A percentile compares a stretch with the other conserved stretches of the same genome.
Evolutionary conservation across 352 stramenopile genomes (phyloP).

Genomic region (Saprolegnia parasitica): DNA sequence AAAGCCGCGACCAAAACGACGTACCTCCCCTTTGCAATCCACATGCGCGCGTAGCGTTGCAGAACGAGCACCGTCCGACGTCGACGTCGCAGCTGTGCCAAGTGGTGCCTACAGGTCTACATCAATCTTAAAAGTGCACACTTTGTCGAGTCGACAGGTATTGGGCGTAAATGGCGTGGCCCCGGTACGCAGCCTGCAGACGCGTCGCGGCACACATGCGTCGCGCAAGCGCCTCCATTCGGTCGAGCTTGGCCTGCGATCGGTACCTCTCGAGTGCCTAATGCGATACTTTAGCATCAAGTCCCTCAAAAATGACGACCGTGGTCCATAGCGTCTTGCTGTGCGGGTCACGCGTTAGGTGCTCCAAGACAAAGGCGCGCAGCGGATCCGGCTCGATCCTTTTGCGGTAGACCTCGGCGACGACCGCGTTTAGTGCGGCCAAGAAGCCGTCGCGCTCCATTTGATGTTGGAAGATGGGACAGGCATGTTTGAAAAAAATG

Average conservation of each 20-base stretch:
- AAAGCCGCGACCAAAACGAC: background rate
- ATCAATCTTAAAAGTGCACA: background rate
- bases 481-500: constrained; percentile 15
- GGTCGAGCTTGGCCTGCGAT: constrained; percentile 8
- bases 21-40: background rate
- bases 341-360: constrained; percentile 14
- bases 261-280: constrained; percentile 16
- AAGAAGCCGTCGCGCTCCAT: constrained; percentile 27
- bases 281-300: background rate
- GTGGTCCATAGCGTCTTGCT: constrained; percentile 3
- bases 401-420: background rate
- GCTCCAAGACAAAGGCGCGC: constrained; percentile 16
- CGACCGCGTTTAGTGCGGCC: constrained; percentile 7
- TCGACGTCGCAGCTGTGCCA: constrained; percentile 1
- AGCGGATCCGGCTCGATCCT: background rate
- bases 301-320: constrained; percentile 3
- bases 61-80: constrained; percentile 7
- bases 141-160: background rate
- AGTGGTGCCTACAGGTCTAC: constrained; percentile 18
- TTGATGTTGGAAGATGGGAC: constrained; percentile 14
- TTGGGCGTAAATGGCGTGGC: constrained; percentile 17
- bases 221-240: background rate
- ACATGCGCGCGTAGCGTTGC: constrained; percentile 2
- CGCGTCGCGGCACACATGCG: constrained; percentile 19
- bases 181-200: constrained; percentile 8